Evolutionary conservation across 2,329 filamentous ascomycete species (phyloP), one percentile per base, ranked within the genome.

Genomic region (Fusarium veterinarium): DNA sequence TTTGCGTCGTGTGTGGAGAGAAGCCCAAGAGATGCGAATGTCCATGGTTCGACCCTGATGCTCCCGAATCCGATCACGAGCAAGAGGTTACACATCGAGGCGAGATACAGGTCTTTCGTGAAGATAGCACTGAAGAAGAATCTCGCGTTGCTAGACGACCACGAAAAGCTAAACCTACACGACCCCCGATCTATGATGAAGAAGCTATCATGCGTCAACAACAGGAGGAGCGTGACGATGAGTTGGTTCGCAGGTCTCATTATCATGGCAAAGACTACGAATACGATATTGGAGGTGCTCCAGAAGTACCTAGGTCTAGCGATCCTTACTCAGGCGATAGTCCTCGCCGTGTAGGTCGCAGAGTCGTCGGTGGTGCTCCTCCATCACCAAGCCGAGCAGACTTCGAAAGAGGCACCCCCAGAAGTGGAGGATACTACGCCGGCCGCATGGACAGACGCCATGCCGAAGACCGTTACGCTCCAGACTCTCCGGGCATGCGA

Each of bases 1-100:
- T 97, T 78, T 97, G 95, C 83, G 95, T 96, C 89, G 87, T 93
- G 31, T 97, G 95, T 79, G 94, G 93, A 28, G 79, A 85, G 37
- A 92, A 92, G 75, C 97, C 94, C 94, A 95, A 94, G 82, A 91
- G 87, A 2, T 97, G 94, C 78, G 90, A 93, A 59, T 97, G 94
- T 74, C 91, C 93, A 0, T 93, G 91, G 90, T 95, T 95, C 84
- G 93, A 91, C 78, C 89, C 91, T 75, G 86, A 89, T 31, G 72
- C 79, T 7, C 79, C 83, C 9, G 89, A 90, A 57, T 83, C 83
- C 17, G 90, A 92, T 6, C 79, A 89, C 14, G 84, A 86, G 19
- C 85, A 89, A 65, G 86, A 90, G 83, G 82, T 87, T 9, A 84
- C 86, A 3, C 75, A 73, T n/a, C 71, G 78, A n/a, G 75, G 73